Conservation (phyloP, 2,329 filamentous ascomycete genomes). For the Colletotrichum simmondsii region DNA sequence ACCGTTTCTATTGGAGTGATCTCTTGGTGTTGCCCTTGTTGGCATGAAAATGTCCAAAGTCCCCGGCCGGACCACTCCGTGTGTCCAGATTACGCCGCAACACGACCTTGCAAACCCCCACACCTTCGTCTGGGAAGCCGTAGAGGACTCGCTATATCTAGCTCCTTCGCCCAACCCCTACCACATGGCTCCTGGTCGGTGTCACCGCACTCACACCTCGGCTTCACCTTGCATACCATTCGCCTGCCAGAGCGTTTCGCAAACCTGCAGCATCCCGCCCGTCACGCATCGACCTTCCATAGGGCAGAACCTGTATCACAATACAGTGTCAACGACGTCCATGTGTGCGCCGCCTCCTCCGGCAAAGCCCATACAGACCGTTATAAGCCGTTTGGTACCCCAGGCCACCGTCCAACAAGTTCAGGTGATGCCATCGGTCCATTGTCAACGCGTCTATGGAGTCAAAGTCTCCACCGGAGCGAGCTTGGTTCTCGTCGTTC, state of each 20-base stretch:
- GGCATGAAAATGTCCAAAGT: background rate
- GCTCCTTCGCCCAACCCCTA: slow-evolving; percentile 9
- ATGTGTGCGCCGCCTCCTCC: slow-evolving; percentile 45
- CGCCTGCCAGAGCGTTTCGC: slow-evolving; percentile 28
- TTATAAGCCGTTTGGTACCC: slow-evolving; percentile 47
- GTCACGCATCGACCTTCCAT: slow-evolving; percentile 21
- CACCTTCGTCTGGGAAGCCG: background rate
- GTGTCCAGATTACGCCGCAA: background rate
- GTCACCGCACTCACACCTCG: slow-evolving; percentile 14
- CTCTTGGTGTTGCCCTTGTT: background rate
- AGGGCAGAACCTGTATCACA: slow-evolving; percentile 23
- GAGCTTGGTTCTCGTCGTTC: slow-evolving; percentile 53
- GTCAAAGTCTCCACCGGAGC: slow-evolving; percentile 54
- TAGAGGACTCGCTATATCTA: slow-evolving; percentile 30
- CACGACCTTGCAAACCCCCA: background rate
- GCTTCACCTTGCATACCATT: slow-evolving; percentile 14
- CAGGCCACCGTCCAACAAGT: slow-evolving; percentile 46
- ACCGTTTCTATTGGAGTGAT: slow-evolving; percentile 12
- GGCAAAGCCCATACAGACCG: slow-evolving; percentile 46
- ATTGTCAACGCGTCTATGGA: slow-evolving; percentile 54
- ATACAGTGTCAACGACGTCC: slow-evolving; percentile 19
- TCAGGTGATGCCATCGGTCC: slow-evolving; percentile 46
- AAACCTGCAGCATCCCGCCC: slow-evolving; percentile 32
- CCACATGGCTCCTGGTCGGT: slow-evolving; percentile 24
- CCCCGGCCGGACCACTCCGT: background rate